Conservation (phyloP, 257 asterid genomes). For the Gentiana dahurica region DNA sequence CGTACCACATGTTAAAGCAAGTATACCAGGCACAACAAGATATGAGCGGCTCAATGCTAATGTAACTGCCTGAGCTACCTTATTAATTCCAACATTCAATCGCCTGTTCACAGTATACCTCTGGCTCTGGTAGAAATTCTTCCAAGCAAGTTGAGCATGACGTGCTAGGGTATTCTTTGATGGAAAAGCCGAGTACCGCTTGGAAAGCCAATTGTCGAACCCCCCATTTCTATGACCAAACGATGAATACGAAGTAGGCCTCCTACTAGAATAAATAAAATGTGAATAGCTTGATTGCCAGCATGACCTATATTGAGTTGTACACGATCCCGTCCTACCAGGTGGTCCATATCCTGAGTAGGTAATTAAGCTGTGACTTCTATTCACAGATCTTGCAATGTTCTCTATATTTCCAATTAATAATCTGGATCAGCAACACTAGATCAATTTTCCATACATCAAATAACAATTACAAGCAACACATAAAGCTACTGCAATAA, state of each 20-base stretch:
- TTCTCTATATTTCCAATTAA: conserved; percentile 4
- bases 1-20: conserved; percentile 48
- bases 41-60: conserved; percentile 61
- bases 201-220: conserved; percentile 11
- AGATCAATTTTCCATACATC: background rate
- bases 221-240: conserved; percentile 20
- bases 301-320: conserved; percentile 21
- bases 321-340: background rate
- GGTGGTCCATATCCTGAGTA: background rate
- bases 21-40: conserved; percentile 53
- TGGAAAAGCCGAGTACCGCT: conserved; percentile 29
- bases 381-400: conserved; percentile 3
- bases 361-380: background rate
- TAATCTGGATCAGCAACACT: conserved; percentile 4
- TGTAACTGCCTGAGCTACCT: conserved; percentile 75
- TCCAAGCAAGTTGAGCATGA: conserved; percentile 55
- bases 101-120: conserved; percentile 17
- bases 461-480: background rate
- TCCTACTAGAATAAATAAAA: conserved; percentile 10
- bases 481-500: background rate
- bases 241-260: conserved; percentile 24
- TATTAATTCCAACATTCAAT: conserved; percentile 30
- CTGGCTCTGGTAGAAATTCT: conserved; percentile 25
- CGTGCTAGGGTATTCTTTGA: conserved; percentile 30
- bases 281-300: conserved; percentile 19